Base-by-base conservation (phyloP, 23 red algal genomes). In the Chondrus crispus region DNA sequence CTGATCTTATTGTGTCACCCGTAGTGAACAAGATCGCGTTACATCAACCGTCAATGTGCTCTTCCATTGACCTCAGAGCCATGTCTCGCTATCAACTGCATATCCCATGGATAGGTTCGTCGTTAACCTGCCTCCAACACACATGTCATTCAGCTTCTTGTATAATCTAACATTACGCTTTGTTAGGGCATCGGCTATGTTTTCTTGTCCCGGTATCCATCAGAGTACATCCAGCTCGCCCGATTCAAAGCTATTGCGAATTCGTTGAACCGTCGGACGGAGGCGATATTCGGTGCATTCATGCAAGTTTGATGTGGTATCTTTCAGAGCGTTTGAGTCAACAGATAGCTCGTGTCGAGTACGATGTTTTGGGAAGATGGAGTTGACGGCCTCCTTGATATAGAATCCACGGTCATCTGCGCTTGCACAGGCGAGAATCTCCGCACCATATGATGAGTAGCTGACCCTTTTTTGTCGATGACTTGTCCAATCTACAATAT, bases 321-420 rank as follows among this genome's bases (percentile, higher is more conserved):
- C 75, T 51, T 51, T 51, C 8, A 81, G 24, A 16, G 75, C 75
- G 47, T 81, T 81, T 24, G 75, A 81, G 30, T 81, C 43, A 4
- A 55, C 49, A 14, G 14, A 28, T 10, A 81, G 37, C 16, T 24
- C 4, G 4, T 81, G 75, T 3, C 4, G 11, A 22, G 26, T 81
- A 55, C 38, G 5, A 4, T 51, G 13, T 3, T 53, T 50, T 5
- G 42, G 75, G 18, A 52, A 81, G 8, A 81, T 52, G 75, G 12
- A 16, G 13, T 4, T 3, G 3, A 51, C 47, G 4, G 18, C n/a
- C 11, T 46, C 3, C 43, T 81, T 81, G 16, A 49, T 51, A 81
- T 49, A 38, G 43, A 14, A 50, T 5, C 75, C 43, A 24, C 75
- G 11, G 28, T 81, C 75, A 12, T 81, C 75, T 3, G 75, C 75